Percentiles rank a stretch among this genome's conserved stretches.
Conservation (phyloP, 1,284 basidiomycete genomes). For the Ustilago shanxiensis region DNA sequence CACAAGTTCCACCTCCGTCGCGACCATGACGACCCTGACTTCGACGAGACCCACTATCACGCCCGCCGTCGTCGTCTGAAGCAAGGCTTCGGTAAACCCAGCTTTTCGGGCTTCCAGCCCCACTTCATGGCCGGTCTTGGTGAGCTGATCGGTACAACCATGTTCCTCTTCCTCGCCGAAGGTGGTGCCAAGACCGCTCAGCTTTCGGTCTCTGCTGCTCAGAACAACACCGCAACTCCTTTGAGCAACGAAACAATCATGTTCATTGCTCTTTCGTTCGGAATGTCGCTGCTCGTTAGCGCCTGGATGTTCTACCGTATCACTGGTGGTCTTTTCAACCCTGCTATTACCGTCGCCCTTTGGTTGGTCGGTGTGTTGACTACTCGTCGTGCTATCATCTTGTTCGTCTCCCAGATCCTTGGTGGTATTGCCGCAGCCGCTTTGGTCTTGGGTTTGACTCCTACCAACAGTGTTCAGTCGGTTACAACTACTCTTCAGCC, state of each 20-base stretch:
- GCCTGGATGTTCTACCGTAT: slow-evolving; percentile 80
- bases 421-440: slow-evolving; percentile 54
- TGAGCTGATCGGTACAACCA: slow-evolving; percentile 51
- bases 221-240: slow-evolving; percentile 27
- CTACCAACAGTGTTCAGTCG: slow-evolving; percentile 51
- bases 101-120: slow-evolving; percentile 30
- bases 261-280: slow-evolving; percentile 58
- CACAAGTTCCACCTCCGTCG: background rate
- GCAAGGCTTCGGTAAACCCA: slow-evolving; percentile 31
- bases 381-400: slow-evolving; percentile 69
- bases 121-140: slow-evolving; percentile 50
- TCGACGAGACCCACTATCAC: slow-evolving; percentile 4
- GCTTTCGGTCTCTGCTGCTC: slow-evolving; percentile 19
- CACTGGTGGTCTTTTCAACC: slow-evolving; percentile 76
- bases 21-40: background rate
- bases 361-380: slow-evolving; percentile 72
- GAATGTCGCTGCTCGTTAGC: slow-evolving; percentile 52
- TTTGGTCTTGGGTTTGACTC: slow-evolving; percentile 36
- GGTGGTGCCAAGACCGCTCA: slow-evolving; percentile 55
- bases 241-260: slow-evolving; percentile 53
- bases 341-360: slow-evolving; percentile 72
- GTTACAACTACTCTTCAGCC: slow-evolving; percentile 70
- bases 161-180: slow-evolving; percentile 57
- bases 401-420: slow-evolving; percentile 67
- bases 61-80: slow-evolving; percentile 2